Conservation (phyloP, 345 rosid species). For the Ricinus communis region DNA sequence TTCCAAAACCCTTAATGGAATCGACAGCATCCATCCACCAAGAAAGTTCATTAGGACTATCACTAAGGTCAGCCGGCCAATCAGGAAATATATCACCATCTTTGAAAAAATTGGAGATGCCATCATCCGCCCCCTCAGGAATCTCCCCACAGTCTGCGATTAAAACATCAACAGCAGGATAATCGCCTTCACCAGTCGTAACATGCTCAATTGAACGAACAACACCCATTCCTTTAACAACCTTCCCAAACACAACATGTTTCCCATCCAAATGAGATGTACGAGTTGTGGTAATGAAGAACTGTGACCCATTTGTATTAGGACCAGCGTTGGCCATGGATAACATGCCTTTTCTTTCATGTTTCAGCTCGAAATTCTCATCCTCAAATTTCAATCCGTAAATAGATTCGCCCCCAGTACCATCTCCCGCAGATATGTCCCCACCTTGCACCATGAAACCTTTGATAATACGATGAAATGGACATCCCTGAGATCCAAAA, state of each 20-base stretch:
- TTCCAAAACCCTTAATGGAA: slow-evolving; percentile 68
- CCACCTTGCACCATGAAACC: slow-evolving; percentile 95
- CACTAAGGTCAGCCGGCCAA: slow-evolving; percentile 85
- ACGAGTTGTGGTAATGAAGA: slow-evolving; percentile 85
- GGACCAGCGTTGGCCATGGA: slow-evolving; percentile 93
- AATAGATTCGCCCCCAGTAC: slow-evolving; percentile 93
- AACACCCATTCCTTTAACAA: slow-evolving; percentile 89
- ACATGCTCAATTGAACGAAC: slow-evolving; percentile 85
- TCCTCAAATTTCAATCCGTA: slow-evolving; percentile 88
- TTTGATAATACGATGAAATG: slow-evolving; percentile 80
- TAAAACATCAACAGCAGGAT: slow-evolving; percentile 56
- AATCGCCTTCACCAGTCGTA: slow-evolving; percentile 44
- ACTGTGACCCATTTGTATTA: slow-evolving; percentile 93
- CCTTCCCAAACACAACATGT: slow-evolving; percentile 91
- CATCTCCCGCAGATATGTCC: slow-evolving; percentile 87
- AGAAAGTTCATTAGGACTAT: slow-evolving; percentile 55
- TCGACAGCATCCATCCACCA: slow-evolving; percentile 96
- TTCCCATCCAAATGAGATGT: slow-evolving; percentile 88
- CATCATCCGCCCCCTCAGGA: slow-evolving; percentile 75
- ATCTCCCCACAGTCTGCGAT: slow-evolving; percentile 82
- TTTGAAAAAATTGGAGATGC: slow-evolving; percentile 69
- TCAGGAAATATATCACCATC: slow-evolving; percentile 92
- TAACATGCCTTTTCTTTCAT: slow-evolving; percentile 93
- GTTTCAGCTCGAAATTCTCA: slow-evolving; percentile 83
- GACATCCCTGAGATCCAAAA: slow-evolving; percentile 57